Percentiles rank a stretch among this genome's conserved stretches.
These are phyloP conservation scores for Boletus barrowsii DNA, from an alignment of 768 basidiomycete species.

Conservation along the genomic window DNA sequence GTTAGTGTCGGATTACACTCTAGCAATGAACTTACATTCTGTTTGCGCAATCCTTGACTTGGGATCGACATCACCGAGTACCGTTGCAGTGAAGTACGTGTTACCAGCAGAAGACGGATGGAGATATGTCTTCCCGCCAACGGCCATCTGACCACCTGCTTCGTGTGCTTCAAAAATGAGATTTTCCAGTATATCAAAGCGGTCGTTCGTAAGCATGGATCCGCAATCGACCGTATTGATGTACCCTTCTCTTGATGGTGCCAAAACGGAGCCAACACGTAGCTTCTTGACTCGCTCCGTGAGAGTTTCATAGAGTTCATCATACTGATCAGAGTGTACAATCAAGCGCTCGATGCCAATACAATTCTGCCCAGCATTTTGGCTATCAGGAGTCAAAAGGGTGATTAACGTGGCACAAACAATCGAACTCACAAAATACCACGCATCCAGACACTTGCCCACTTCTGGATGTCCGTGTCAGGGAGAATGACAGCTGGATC, in stretches of 20 bases:
- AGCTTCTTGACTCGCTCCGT: conserved; percentile 61
- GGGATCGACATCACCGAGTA: conserved; percentile 73
- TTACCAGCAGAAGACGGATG: conserved; percentile 71
- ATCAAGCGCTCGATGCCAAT: conserved; percentile 94
- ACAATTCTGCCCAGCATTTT: conserved; percentile 94
- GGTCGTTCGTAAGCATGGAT: conserved; percentile 75
- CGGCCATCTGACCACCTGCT: conserved; percentile 58
- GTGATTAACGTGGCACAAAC: background rate
- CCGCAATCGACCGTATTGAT: conserved; percentile 80
- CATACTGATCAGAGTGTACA: conserved; percentile 75
- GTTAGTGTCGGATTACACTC: conserved; percentile 9
- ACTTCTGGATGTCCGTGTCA: conserved; percentile 76
- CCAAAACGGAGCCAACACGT: conserved; percentile 75
- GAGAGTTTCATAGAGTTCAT: conserved; percentile 68
- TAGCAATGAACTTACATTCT: conserved; percentile 52
- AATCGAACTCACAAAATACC: conserved; percentile 77
- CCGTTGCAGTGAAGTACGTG: conserved; percentile 82
- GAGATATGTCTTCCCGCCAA: conserved; percentile 62
- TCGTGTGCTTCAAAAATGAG: conserved; percentile 68
- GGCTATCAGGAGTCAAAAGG: conserved; percentile 45
- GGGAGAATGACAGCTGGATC: conserved; percentile 91
- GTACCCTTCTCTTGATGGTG: conserved; percentile 63
- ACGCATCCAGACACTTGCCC: conserved; percentile 82
- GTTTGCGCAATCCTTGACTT: conserved; percentile 74
- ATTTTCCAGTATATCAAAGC: conserved; percentile 65